These are phyloP conservation scores for Dioszegia hungarica DNA, from an alignment of 768 basidiomycete genomes.

Conservation along the genomic window DNA sequence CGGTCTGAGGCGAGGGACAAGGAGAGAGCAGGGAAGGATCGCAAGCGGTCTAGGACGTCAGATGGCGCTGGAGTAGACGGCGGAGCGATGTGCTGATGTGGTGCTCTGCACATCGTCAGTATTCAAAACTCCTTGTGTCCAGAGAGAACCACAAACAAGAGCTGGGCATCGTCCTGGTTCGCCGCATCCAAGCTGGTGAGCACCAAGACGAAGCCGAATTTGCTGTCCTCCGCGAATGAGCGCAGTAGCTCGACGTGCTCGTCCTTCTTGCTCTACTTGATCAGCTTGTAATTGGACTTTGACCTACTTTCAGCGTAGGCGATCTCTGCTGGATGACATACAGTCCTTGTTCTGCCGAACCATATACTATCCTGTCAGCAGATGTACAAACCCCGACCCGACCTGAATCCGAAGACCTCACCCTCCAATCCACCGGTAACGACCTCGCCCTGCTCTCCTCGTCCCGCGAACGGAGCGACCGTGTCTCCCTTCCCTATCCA, in stretches of 20 bases:
- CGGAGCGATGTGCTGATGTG: conserved; percentile 50
- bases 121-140: not conserved
- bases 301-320: conserved; percentile 68
- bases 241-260: conserved; percentile 61
- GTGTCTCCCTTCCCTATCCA: conserved; percentile 59
- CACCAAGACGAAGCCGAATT: conserved; percentile 59
- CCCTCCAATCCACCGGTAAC: conserved; percentile 73
- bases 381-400: not conserved
- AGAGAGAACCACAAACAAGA: conserved; percentile 60
- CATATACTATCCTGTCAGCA: conserved; percentile 57
- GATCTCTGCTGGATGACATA: conserved; percentile 72
- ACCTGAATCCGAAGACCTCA: conserved; percentile 40
- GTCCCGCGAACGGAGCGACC: conserved; percentile 68
- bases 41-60: conserved; percentile 56
- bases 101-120: conserved; percentile 16
- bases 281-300: too few species aligned
- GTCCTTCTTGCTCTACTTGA: conserved; percentile 60
- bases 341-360: conserved; percentile 54
- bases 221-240: conserved; percentile 57
- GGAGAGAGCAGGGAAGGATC: conserved; percentile 42
- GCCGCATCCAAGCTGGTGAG: conserved; percentile 71
- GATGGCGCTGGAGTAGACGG: conserved; percentile 56
- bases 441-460: conserved; percentile 60
- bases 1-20: conserved; percentile 13
- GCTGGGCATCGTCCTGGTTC: conserved; percentile 70